Evolutionary conservation across 306 rosid genomes (phyloP).

Genomic region (Canavalia ensiformis): DNA sequence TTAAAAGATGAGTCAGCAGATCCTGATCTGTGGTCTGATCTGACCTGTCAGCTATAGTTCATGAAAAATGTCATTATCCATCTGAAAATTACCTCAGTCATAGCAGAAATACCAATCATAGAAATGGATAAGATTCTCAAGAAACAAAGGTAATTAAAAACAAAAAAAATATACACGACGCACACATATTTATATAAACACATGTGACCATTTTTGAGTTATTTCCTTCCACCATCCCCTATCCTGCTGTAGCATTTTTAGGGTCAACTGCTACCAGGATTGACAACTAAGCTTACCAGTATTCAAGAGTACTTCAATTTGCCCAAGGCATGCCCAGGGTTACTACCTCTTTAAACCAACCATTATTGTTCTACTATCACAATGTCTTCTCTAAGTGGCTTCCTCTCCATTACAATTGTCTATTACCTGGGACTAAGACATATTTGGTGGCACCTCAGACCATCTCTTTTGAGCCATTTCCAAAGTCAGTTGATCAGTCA

Average conservation of each 20-base stretch:
- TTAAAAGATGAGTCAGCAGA: constrained; percentile 77
- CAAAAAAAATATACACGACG: neutral
- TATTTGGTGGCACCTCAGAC: neutral
- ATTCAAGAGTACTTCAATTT: neutral
- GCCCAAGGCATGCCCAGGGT: neutral
- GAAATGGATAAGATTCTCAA: constrained; percentile 2
- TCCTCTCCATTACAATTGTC: neutral
- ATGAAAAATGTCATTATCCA: constrained; percentile 47
- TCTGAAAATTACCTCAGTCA: constrained; percentile 29
- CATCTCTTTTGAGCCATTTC: neutral
- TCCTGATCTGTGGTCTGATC: constrained; percentile 82
- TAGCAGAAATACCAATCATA: constrained; percentile 39
- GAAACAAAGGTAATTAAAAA: neutral
- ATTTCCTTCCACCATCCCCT: neutral
- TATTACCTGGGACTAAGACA: neutral
- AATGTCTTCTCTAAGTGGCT: neutral
- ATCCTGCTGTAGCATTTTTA: too few relatives aligned
- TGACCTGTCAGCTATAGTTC: constrained; percentile 72
- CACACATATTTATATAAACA: neutral
- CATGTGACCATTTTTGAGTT: neutral
- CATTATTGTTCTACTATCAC: neutral
- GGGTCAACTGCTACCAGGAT: too few relatives aligned
- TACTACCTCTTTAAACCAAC: too few relatives aligned
- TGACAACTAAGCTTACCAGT: too few relatives aligned
- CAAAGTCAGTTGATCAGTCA: neutral